Conservation (phyloP, 31 red algal genomes). For the Endocladia muricata region DNA sequence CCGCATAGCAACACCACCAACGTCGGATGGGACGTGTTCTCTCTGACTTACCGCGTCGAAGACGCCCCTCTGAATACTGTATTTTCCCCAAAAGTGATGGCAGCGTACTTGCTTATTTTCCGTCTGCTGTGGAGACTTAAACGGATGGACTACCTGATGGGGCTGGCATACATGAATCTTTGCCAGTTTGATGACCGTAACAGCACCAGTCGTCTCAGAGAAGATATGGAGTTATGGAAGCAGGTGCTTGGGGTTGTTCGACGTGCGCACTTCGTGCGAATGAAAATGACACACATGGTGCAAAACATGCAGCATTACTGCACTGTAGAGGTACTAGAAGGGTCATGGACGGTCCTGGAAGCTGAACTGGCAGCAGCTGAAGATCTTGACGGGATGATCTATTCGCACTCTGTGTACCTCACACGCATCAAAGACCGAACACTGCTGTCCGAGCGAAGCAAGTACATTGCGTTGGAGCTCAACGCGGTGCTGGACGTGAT, state of each 20-base stretch:
- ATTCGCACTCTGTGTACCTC: constrained; percentile 71
- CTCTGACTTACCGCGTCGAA: constrained; percentile 78
- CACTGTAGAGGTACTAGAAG: constrained; percentile 89
- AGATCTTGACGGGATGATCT: constrained; percentile 80
- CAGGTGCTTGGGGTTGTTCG: constrained; percentile 24
- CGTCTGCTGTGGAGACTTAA: constrained; percentile 81
- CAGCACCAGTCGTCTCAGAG: background rate
- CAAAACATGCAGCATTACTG: constrained; percentile 92
- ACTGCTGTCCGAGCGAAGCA: constrained; percentile 67
- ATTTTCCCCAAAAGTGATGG: constrained; percentile 86
- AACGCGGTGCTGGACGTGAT: constrained; percentile 52
- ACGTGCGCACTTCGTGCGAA: constrained; percentile 77
- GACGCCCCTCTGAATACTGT: constrained; percentile 88
- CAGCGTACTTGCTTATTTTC: constrained; percentile 77
- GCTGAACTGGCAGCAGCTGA: constrained; percentile 54
- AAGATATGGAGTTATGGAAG: background rate
- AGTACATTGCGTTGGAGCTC: constrained; percentile 48
- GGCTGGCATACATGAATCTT: constrained; percentile 54
- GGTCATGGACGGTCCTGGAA: constrained; percentile 75
- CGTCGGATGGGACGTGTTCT: constrained; percentile 84
- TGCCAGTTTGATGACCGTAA: constrained; percentile 32
- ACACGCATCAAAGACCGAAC: constrained; percentile 77
- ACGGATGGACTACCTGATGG: constrained; percentile 74
- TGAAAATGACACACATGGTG: constrained; percentile 88
- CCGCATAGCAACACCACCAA: constrained; percentile 21